These are phyloP conservation scores for Solioccasus polychromus DNA, from an alignment of 768 basidiomycete species.

Conservation along the genomic window DNA sequence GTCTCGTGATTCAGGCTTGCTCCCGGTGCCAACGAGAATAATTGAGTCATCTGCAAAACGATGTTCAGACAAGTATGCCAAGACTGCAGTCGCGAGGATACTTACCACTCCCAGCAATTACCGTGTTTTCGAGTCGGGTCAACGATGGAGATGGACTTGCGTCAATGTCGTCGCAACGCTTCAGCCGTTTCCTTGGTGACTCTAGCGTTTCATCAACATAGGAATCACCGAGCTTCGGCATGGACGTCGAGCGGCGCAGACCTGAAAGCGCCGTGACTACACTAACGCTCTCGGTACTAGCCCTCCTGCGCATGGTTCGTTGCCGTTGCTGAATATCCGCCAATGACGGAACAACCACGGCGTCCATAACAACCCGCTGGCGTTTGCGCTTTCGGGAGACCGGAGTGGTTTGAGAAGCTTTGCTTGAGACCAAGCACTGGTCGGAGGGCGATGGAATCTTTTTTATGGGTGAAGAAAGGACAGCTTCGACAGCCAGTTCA, in stretches of 20 bases:
- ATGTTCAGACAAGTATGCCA: constrained; percentile 4
- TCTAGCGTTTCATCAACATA: constrained; percentile 12
- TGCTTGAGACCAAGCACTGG: neutral
- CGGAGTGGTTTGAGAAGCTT: constrained; percentile 4
- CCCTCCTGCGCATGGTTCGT: constrained; percentile 18
- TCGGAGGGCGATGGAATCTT: constrained; percentile 4
- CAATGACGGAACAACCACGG: constrained; percentile 46
- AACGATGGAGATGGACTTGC: constrained; percentile 16
- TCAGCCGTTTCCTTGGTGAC: constrained; percentile 24
- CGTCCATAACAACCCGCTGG: constrained; percentile 49
- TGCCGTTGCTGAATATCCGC: constrained; percentile 24
- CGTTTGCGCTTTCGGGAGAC: constrained; percentile 39
- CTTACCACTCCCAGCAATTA: constrained; percentile 36
- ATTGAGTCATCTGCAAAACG: constrained; percentile 47
- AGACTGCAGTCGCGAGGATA: neutral
- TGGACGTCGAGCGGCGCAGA: constrained; percentile 28
- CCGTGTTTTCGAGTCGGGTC: constrained; percentile 23
- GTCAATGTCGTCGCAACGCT: constrained; percentile 18
- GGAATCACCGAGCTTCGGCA: constrained; percentile 17
- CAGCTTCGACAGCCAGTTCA: constrained; percentile 24
- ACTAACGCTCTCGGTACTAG: constrained; percentile 14
- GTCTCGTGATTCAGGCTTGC: constrained; percentile 22
- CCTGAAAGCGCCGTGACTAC: constrained; percentile 2
- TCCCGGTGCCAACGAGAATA: constrained; percentile 22
- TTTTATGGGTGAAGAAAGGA: constrained; percentile 20